Conservation (phyloP, 164 flowering plant species). For the Stephania yunnanensis region DNA sequence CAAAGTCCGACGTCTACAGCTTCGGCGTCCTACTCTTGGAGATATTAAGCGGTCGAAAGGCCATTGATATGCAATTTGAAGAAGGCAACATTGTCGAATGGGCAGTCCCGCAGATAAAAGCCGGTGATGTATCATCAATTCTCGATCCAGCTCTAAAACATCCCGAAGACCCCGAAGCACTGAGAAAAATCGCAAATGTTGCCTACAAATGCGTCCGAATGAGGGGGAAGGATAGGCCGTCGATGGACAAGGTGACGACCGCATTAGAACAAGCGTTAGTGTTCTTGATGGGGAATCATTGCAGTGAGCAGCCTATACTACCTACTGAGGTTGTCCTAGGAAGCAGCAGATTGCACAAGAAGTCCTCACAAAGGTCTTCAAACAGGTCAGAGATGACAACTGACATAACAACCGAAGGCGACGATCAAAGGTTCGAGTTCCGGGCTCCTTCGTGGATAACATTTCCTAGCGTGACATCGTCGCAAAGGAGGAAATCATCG, state of each 20-base stretch:
- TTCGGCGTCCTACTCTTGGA: conserved; percentile 88
- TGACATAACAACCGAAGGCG: conserved; percentile 42
- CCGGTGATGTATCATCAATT: conserved; percentile 53
- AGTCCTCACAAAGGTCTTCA: conserved; percentile 71
- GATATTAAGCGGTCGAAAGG: conserved; percentile 81
- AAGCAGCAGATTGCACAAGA: conserved; percentile 87
- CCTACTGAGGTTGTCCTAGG: conserved; percentile 94
- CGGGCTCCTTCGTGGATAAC: conserved; percentile 98
- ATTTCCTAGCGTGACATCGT: conserved; percentile 89
- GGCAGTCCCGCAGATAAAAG: conserved; percentile 89
- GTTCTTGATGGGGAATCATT: conserved; percentile 78
- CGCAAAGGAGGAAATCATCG: conserved; percentile 89
- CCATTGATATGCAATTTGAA: conserved; percentile 84
- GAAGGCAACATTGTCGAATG: conserved; percentile 94
- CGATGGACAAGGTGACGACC: conserved; percentile 95
- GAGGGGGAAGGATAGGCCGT: conserved; percentile 95
- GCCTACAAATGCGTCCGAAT: conserved; percentile 89
- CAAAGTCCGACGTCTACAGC: conserved; percentile 91
- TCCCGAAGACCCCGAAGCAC: conserved; percentile 62
- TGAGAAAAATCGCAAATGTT: conserved; percentile 67
- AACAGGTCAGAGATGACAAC: conserved; percentile 57
- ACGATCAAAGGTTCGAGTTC: conserved; percentile 78
- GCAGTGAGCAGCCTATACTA: conserved; percentile 75
- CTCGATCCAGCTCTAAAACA: conserved; percentile 67
- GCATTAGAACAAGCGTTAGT: conserved; percentile 81